These are phyloP conservation scores for Boletus fagicola DNA, from an alignment of 768 basidiomycete species.

Conservation along the genomic window DNA sequence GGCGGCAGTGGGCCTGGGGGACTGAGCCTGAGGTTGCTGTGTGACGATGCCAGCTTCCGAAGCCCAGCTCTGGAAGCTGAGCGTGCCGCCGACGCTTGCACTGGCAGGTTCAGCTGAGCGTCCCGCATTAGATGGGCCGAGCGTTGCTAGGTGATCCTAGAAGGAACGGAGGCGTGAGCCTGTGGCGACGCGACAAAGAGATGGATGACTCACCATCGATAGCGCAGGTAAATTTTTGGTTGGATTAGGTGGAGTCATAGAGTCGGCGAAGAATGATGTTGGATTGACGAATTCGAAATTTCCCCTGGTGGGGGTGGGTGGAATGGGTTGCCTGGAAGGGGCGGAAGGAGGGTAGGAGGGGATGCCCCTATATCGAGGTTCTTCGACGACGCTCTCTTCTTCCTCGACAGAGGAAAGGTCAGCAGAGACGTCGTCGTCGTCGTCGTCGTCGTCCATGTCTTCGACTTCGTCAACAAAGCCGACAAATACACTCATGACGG, in stretches of 20 bases:
- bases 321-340: slow-evolving; percentile 15
- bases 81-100: slow-evolving; percentile 7
- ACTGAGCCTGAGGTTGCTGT: slow-evolving; percentile 17
- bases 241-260: slow-evolving; percentile 21
- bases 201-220: slow-evolving; percentile 27
- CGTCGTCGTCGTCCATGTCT: slow-evolving; percentile 19
- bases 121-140: slow-evolving; percentile 24
- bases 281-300: slow-evolving; percentile 32
- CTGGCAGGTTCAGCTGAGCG: slow-evolving; percentile 21
- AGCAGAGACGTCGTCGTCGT: slow-evolving; percentile 6
- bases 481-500: slow-evolving; percentile 29
- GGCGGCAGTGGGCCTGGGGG: slow-evolving; percentile 4
- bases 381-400: slow-evolving; percentile 19
- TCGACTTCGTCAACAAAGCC: slow-evolving; percentile 30
- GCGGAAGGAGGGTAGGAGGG: not conserved
- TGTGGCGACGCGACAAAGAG: not conserved
- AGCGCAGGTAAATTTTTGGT: slow-evolving; percentile 31
- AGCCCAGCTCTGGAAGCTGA: slow-evolving; percentile 33
- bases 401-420: slow-evolving; percentile 19
- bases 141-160: slow-evolving; percentile 31
- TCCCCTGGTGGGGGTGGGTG: slow-evolving; percentile 20
- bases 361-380: slow-evolving; percentile 9
- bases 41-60: slow-evolving; percentile 30
- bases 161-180: not conserved
- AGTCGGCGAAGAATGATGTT: slow-evolving; percentile 24